Percentiles rank a stretch among this genome's conserved stretches.
phyloP scores from a whole-genome alignment of 1,139 yeast species.

The Candida freyschussii region DNA sequence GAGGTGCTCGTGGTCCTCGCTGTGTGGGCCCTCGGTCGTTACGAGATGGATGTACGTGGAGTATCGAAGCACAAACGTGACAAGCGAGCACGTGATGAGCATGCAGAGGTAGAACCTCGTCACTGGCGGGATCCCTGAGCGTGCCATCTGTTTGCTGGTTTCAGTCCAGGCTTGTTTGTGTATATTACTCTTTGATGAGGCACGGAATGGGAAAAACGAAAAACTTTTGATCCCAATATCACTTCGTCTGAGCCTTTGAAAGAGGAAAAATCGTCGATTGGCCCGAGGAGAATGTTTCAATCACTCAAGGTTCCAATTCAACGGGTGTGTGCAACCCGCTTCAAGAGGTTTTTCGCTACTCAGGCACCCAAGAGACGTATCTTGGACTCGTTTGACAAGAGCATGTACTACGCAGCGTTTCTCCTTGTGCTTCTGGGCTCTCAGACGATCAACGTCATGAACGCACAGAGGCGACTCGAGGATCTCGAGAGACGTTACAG shows the following conservation, averaged over 20 bases:
- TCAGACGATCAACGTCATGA: slow-evolving; percentile 32
- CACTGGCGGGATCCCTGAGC: slow-evolving; percentile 19
- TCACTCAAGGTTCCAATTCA: too few relatives aligned
- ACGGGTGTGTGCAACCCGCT: too few relatives aligned
- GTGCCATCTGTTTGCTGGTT: too few relatives aligned
- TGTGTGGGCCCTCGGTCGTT: slow-evolving; percentile 17
- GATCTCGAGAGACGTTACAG: slow-evolving; percentile 36
- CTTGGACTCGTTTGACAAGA: slow-evolving; percentile 26
- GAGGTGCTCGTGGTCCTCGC: slow-evolving; percentile 22
- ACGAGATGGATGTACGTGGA: slow-evolving; percentile 22
- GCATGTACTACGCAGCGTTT: slow-evolving; percentile 28
- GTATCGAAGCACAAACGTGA: slow-evolving; percentile 21
- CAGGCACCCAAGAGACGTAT: slow-evolving; percentile 4
- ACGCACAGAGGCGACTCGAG: slow-evolving; percentile 34
- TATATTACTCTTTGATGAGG: too few relatives aligned
- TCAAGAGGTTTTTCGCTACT: slow-evolving; percentile 1
- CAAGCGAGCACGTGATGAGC: slow-evolving; percentile 12
- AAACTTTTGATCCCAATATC: too few relatives aligned
- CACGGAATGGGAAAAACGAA: too few relatives aligned
- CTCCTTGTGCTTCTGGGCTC: slow-evolving; percentile 32
- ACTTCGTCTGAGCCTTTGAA: too few relatives aligned
- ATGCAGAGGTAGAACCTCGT: slow-evolving; percentile 16
- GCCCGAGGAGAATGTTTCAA: too few relatives aligned
- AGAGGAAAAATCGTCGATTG: neutral
- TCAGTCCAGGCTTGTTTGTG: too few relatives aligned